Conservation (phyloP, 108 stramenopile genomes). For the Schizochytrium sp. region DNA sequence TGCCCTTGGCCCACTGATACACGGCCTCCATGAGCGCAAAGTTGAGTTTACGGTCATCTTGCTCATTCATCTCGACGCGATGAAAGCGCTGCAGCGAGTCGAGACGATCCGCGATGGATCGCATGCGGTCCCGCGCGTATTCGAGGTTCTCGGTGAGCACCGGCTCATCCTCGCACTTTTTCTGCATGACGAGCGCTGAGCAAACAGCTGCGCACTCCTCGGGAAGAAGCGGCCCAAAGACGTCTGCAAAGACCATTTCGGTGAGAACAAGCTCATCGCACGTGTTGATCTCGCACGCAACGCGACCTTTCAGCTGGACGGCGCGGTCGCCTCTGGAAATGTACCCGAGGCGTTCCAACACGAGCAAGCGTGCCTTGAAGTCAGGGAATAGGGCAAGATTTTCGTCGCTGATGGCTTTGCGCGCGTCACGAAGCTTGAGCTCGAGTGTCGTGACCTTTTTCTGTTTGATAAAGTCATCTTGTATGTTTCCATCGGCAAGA, state of each 20-base stretch:
- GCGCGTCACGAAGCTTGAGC: slow-evolving; percentile 22
- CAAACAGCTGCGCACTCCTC: slow-evolving; percentile 85
- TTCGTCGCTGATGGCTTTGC: slow-evolving; percentile 30
- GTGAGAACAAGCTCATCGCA: slow-evolving; percentile 87
- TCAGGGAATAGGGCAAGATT: slow-evolving; percentile 79
- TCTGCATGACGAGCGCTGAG: slow-evolving; percentile 83
- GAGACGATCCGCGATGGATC: slow-evolving; percentile 60
- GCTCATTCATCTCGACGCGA: slow-evolving; percentile 57
- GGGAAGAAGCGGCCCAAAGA: slow-evolving; percentile 81
- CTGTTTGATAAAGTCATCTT: background rate
- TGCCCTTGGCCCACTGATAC: slow-evolving; percentile 93
- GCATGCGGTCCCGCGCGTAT: slow-evolving; percentile 61
- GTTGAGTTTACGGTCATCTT: slow-evolving; percentile 47
- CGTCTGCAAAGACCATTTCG: slow-evolving; percentile 90
- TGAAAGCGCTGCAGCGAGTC: slow-evolving; percentile 68
- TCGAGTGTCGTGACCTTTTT: slow-evolving; percentile 14
- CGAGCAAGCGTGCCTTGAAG: slow-evolving; percentile 69
- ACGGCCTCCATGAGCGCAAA: slow-evolving; percentile 91
- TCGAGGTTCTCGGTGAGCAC: slow-evolving; percentile 55
- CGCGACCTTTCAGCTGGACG: slow-evolving; percentile 83
- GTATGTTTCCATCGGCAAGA: background rate
- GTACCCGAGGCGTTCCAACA: slow-evolving; percentile 78
- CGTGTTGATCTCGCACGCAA: slow-evolving; percentile 86
- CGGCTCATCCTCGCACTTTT: slow-evolving; percentile 50
- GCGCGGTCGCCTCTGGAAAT: slow-evolving; percentile 59